A percentile compares a stretch with the other conserved stretches of the same genome.
Conservation (phyloP, 163 green algal genomes). For the Prototheca cutis region DNA sequence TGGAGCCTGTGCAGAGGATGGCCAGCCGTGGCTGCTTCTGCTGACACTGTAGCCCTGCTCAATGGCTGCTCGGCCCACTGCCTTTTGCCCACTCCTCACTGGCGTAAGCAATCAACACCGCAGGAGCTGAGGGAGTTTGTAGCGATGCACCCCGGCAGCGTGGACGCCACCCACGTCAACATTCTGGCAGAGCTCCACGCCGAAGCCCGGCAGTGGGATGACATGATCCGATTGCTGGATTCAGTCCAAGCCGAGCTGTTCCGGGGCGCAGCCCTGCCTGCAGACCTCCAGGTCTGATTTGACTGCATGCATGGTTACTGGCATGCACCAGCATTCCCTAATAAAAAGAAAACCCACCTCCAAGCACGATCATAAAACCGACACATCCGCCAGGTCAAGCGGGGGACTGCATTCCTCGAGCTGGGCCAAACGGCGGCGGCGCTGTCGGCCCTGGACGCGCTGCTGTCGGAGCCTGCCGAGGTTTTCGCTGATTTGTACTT, state of each 20-base stretch:
- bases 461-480: constrained; percentile 24
- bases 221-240: constrained; percentile 12
- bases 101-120: no score
- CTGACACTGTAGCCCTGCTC: no score
- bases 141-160: constrained; percentile 12
- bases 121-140: no score
- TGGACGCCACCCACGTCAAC: constrained; percentile 76
- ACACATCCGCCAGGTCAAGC: constrained; percentile 9
- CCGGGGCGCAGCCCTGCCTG: not conserved
- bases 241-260: not conserved
- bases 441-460: constrained; percentile 41
- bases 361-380: no score
- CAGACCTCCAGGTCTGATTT: not conserved
- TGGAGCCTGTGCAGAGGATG: not conserved
- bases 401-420: not conserved
- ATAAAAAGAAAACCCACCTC: no score
- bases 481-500: constrained; percentile 44
- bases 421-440: not conserved
- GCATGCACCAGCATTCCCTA: no score
- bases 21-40: no score
- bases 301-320: no score
- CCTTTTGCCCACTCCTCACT: no score
- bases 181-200: constrained; percentile 77
- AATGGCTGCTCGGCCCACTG: no score
- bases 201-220: constrained; percentile 25